Base-by-base conservation (phyloP, 1,139 yeast species). In the Saccharomycopsis phalli region DNA sequence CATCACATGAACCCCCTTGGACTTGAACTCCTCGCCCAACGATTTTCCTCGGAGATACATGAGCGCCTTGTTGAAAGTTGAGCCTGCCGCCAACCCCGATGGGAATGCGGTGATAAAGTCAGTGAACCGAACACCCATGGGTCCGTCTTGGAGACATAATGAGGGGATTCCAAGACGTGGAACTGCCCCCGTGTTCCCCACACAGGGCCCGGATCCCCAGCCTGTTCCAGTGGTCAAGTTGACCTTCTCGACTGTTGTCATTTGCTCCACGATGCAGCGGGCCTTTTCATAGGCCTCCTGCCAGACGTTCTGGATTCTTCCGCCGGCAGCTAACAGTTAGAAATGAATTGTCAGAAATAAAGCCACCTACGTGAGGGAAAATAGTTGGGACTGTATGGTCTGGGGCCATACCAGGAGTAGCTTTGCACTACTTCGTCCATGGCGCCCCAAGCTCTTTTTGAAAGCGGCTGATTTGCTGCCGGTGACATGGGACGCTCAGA, bases 181-280 rank as follows among this genome's bases (percentile, higher is more conserved):
- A 34, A 76, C 68, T 14, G 71, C 62, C 0, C 81, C 82, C 1
- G 82, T 74, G 51, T 73, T 74, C 2, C 83, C 83, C 16, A 74
- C 66, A 55, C 82, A 76, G 2, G 77, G 78, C 4, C 79, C 81
- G 7, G 73, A 63, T 2, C 73, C 71, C 76, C 79, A 74, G 13
- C 81, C 80, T 4, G 75, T 68, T n/a, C 82, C 82, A 2, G 81
- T 71, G 4, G 82, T 76, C 42, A 76, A 56, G 52, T 76, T 76
- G 31, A 74, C 80, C 51, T 74, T 76, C 52, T 76, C 82, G 14
- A 68, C 58, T 30, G 71, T 64, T 1, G 79, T 63, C 73, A 76
- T 69, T 49, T 70, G 70, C 46, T 69, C 69, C 21, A 66, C 71
- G 23, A 74, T 57, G 42, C 65, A 69, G 42, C 74, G 60, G 2